Percentiles rank a stretch among this genome's conserved stretches.
phyloP scores from a whole-genome alignment of 148 eudicot genomes.

The Drosera capensis region DNA sequence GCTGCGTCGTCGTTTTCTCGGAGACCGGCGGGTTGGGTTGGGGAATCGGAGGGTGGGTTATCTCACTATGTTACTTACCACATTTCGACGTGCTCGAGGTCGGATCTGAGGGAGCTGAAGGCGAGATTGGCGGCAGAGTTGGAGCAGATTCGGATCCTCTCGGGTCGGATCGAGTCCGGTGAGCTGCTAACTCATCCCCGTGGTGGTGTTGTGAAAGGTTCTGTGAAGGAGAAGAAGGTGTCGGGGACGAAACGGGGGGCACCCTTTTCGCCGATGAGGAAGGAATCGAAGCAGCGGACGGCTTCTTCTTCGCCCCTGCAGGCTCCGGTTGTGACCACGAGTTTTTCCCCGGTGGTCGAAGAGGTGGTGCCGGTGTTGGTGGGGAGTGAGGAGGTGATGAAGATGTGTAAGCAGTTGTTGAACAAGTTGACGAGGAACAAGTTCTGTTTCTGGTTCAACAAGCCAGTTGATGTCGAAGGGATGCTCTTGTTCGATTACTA shows the following conservation, averaged over 20 bases:
- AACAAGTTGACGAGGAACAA: constrained; percentile 28
- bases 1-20: constrained; percentile 9
- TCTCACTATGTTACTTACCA: constrained; percentile 17
- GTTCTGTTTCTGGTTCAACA: constrained; percentile 19
- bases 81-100: constrained; percentile 18
- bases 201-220: background rate
- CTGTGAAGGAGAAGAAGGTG: constrained; percentile 4
- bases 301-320: background rate
- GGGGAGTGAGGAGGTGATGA: constrained; percentile 13
- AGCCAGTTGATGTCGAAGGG: constrained; percentile 27
- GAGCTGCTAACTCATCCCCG: too few relatives aligned
- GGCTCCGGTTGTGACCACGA: too few relatives aligned
- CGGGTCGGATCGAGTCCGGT: constrained; percentile 10
- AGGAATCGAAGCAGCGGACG: background rate
- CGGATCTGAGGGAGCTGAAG: constrained; percentile 24
- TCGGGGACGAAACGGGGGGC: constrained; percentile 7
- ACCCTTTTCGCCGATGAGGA: background rate
- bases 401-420: constrained; percentile 22
- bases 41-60: background rate
- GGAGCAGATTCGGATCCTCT: constrained; percentile 18
- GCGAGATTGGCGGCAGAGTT: constrained; percentile 30
- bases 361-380: background rate
- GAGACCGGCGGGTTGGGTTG: background rate
- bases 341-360: too few relatives aligned
- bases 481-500: constrained; percentile 32